Evolutionary conservation across 495 filamentous ascomycete genomes (phyloP), one percentile per base, ranked within the genome.

Genomic region (Penicillium samsonianum): DNA sequence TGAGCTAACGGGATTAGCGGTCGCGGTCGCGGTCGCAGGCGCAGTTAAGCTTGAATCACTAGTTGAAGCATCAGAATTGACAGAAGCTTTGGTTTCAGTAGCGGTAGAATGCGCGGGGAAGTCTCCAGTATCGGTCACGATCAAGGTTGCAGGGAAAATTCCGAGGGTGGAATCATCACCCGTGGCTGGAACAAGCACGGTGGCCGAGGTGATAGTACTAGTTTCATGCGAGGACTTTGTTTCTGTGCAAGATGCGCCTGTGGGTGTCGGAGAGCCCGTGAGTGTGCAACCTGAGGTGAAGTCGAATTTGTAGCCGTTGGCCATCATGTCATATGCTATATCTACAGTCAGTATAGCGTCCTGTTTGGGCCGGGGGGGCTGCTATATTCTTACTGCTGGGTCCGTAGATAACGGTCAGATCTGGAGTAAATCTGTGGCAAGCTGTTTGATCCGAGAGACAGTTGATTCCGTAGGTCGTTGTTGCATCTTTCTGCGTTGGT

Each of bases 381-480:
- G 40, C 35, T 19, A 30, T 26, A 3, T 25, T 30, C 53, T 47
- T 47, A 55, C 53, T 55, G 10, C 10, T 38, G 5, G 53, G 43
- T 37, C 41, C 53, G 19, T 45, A 45, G 17, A 47, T 14, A 3
- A 55, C 31, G 2, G 53, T 55, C 31, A 55, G 9, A 55, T 55
- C 53, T 9, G 43, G 53, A 5, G 22, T 46, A 16, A 55, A 55
- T 38, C 20, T 9, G 33, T 38, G 42, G 42, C 53, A 55, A 2
- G 25, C 28, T 26, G 8, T 2, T 16, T 26, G 16, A 9, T 42
- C 37, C 10, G 50, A 16, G 6, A 55, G 53, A 38, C 53, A 55
- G 19, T 47, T 55, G 53, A 55, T 38, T 7, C 30, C 53, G 33
- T 55, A 55, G 12, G 42, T 38, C 17, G 53, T 55, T 1, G 42